A percentile compares a stretch with the other conserved stretches of the same genome.
Conservation (phyloP, 768 basidiomycete genomes). For the Tulasnella calospora region DNA sequence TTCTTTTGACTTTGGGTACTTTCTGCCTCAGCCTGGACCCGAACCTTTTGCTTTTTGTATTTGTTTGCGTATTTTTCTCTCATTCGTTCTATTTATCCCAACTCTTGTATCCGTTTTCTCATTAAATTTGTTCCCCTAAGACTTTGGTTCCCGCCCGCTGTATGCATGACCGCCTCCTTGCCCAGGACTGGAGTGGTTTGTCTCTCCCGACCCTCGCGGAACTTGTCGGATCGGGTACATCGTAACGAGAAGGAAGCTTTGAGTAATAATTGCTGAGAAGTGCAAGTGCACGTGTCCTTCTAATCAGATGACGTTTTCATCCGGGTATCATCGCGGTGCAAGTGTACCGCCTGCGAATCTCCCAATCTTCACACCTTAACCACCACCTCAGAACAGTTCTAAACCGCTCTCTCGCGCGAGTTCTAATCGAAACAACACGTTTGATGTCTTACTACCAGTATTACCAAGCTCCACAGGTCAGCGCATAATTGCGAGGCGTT, state of each 20-base stretch:
- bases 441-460: constrained; percentile 1
- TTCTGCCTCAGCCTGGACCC: background rate
- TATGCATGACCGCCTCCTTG: background rate
- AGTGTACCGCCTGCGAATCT: background rate
- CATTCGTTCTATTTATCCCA: background rate
- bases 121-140: background rate
- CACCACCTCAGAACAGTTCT: constrained; percentile 7
- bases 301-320: constrained; percentile 2
- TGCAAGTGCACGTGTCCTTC: background rate
- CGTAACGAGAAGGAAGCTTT: background rate
- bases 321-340: background rate
- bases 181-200: background rate
- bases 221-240: background rate
- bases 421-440: background rate
- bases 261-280: constrained; percentile 4
- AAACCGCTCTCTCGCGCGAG: background rate
- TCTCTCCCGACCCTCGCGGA: background rate
- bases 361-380: background rate
- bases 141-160: background rate
- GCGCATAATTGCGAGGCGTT: background rate
- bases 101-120: background rate
- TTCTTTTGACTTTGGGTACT: background rate
- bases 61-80: background rate
- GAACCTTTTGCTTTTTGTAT: background rate
- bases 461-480: background rate